Evolutionary conservation across 2,329 filamentous ascomycete species (phyloP), one percentile per base, ranked within the genome.

Genomic region (Cytospora piceae): DNA sequence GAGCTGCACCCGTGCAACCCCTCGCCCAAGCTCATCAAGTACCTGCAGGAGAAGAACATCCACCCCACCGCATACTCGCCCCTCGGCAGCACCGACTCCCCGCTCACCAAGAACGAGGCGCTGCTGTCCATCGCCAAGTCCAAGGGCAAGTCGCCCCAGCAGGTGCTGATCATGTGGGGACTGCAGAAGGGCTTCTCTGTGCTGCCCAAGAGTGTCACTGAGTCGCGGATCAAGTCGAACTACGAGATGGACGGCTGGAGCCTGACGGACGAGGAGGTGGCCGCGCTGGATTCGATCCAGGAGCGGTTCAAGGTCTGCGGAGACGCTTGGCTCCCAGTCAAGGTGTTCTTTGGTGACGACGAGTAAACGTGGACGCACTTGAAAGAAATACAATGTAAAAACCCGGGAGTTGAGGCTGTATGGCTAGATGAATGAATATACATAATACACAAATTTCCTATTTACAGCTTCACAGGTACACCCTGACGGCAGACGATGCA

Each of bases 241-340:
- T 92, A 88, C 71, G 85, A 90, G 51, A 74, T 92, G 61, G 86
- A 93, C 76, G 91, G 89, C 61, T 94, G 88, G 87, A 81, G 86
- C 66, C 79, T 96, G 77, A 89, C 85, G 4, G 83, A 85, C 4
- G 91, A 92, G 56, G 92, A 96, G 80, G 77, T 94, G 59, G 82
- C 84, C 71, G 81, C 85, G 77, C 82, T 96, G 58, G 87, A 87
- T 73, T n/a, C 79, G 72, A 83, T 94, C 63, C 82, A 85, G 73
- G 90, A 91, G 68, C 86, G 92, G 59, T 94, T 94, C 84, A 96
- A 93, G 86, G 89, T 93, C 68, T 95, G 91, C 74, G 85, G 84
- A 42, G 92, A 94, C 74, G 78, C 74, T 32, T 94, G 90, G 88
- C 74, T 92, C 73, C 91, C 91, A 0, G 77, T 91, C 67, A 90